Evolutionary conservation across 164 flowering plant species (phyloP), one percentile per base, ranked within the genome.

Genomic region (Magnolia kwangsiensis): DNA sequence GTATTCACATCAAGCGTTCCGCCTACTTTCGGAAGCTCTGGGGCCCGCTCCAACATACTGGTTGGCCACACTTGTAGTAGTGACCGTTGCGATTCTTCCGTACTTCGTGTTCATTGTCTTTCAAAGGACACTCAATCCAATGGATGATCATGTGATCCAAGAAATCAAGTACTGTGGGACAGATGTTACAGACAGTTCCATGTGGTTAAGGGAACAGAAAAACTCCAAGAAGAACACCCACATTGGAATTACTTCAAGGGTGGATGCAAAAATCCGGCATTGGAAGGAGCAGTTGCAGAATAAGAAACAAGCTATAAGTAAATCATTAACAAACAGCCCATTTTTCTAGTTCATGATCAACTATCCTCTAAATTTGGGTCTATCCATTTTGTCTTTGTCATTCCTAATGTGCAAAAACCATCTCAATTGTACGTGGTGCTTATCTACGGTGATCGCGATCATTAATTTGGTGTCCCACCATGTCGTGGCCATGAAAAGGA

Each of bases 71-170:
- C 63, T 91, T 69, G 70, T 89, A 7, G 89, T 86, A 0, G 80
- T 81, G 5, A 75, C 81, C 9, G 77, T 81, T 45, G 77, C 85
- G 31, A 79, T 82, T 49, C 83, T 91, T 6, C 96, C 91, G 0
- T 90, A 88, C 78, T 80, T 88, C 74, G 59, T 74, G 1, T 83
- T 85, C 82, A 69, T 86, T 16, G 80, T 73, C 24, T 55, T 85
- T 74, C 90, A 89, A 37, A 58, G 91, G 49, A 75, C 51, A 0
- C 82, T 89, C 78, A 73, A 82, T 77, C 93, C 96, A 0, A 85
- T 86, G 91, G 92, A 90, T 71, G 80, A 91, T 75, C 92, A 90
- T 18, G 64, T 91, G 45, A 78, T 90, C 51, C 93, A 86, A 75
- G 93, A 90, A 74, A 91, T 90, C 68, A 89, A 87, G 81, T 72